phyloP scores from a whole-genome alignment of 1,284 basidiomycete species.

The Ganoderma lingzhi region DNA sequence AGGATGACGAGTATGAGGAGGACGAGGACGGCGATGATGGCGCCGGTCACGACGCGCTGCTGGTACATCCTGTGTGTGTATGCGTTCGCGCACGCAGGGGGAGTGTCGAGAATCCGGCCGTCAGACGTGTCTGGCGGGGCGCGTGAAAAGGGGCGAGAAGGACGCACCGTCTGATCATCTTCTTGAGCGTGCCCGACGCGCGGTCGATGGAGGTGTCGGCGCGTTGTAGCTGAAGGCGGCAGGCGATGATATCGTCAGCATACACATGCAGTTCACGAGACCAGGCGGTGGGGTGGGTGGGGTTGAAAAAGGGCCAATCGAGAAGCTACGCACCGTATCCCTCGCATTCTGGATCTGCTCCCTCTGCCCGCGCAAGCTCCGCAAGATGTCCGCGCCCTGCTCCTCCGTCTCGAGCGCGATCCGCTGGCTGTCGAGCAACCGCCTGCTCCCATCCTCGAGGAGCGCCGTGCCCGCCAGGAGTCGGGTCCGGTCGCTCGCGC shows the following conservation, averaged over 20 bases:
- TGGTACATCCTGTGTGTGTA: constrained; percentile 78
- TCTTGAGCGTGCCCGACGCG: constrained; percentile 76
- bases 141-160: constrained; percentile 9
- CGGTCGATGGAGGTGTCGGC: constrained; percentile 38
- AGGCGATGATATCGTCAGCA: too few relatives aligned
- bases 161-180: constrained; percentile 64
- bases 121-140: constrained; percentile 47
- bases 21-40: constrained; percentile 74
- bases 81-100: constrained; percentile 5
- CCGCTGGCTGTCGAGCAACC: constrained; percentile 71
- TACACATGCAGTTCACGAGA: too few relatives aligned
- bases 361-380: too few relatives aligned
- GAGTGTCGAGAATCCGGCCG: constrained; percentile 5
- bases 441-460: constrained; percentile 80
- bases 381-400: too few relatives aligned
- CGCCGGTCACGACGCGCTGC: constrained; percentile 76
- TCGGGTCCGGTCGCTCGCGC: constrained; percentile 73
- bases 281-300: too few relatives aligned
- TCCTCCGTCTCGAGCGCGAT: too few relatives aligned
- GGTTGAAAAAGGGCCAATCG: too few relatives aligned
- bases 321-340: too few relatives aligned
- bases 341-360: too few relatives aligned
- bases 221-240: not conserved
- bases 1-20: constrained; percentile 75
- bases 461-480: constrained; percentile 72